phyloP scores from a whole-genome alignment of 306 rosid species.

The Vigna reflexopilosa region DNA sequence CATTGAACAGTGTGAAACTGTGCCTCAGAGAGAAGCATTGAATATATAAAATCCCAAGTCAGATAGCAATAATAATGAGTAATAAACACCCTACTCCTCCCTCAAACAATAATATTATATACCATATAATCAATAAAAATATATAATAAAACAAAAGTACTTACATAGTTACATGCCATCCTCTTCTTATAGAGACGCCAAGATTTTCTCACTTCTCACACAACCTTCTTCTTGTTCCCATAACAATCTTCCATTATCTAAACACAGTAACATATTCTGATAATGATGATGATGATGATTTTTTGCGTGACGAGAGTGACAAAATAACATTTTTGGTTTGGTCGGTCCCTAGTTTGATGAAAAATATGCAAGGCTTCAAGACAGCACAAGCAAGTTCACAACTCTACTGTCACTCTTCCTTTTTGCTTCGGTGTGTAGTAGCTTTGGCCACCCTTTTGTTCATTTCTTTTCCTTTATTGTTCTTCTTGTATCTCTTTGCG shows the following conservation, averaged over 20 bases:
- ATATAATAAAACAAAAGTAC: constrained; percentile 50
- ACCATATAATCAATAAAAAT: not conserved
- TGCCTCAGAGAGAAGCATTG: constrained; percentile 46
- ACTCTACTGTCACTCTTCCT: constrained; percentile 63
- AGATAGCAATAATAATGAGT: constrained; percentile 65
- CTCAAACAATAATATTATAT: not conserved
- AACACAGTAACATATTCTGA: not conserved
- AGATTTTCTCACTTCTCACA: constrained; percentile 48
- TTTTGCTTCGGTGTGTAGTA: constrained; percentile 61
- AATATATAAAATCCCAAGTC: constrained; percentile 87
- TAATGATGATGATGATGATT: not conserved
- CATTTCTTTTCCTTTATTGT: not conserved
- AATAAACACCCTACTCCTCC: constrained; percentile 2
- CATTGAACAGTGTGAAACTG: constrained; percentile 54
- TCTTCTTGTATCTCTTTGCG: not conserved
- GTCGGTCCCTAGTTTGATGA: not conserved
- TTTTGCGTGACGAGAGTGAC: constrained; percentile 29
- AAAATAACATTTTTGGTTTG: not conserved
- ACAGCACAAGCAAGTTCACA: constrained; percentile 59
- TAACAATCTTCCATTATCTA: constrained; percentile 26
- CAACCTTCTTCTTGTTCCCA: not conserved
- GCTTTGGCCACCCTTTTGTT: constrained; percentile 5
- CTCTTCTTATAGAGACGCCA: constrained; percentile 63
- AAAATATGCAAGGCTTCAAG: constrained; percentile 77
- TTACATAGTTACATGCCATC: constrained; percentile 64